A percentile compares a stretch with the other conserved stretches of the same genome.
Evolutionary conservation across 805 yeast genomes (phyloP).

Genomic region (Suhomyces canberraensis): DNA sequence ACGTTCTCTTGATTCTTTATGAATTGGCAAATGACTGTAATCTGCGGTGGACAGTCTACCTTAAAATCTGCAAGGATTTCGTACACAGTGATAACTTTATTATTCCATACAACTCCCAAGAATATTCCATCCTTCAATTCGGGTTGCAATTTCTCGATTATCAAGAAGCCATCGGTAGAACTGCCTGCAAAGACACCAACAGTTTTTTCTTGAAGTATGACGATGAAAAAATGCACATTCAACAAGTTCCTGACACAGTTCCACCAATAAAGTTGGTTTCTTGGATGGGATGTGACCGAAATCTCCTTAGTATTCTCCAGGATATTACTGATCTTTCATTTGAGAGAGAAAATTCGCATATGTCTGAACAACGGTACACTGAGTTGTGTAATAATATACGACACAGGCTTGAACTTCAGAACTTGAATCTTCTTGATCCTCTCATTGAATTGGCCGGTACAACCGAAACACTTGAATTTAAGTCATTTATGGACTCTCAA

Average conservation of each 20-base stretch:
- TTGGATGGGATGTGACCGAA: conserved; percentile 33
- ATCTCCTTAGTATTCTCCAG: conserved; percentile 21
- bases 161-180: conserved; percentile 26
- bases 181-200: conserved; percentile 26
- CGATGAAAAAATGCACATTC: conserved; percentile 7
- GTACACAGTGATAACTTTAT: conserved; percentile 15
- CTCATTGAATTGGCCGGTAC: conserved; percentile 2
- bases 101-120: conserved; percentile 18
- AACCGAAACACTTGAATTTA: not conserved
- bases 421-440: conserved; percentile 13
- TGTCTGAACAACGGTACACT: conserved; percentile 13
- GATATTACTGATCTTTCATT: conserved; percentile 33
- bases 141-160: conserved; percentile 23
- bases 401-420: conserved; percentile 12
- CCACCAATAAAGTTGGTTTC: conserved; percentile 14
- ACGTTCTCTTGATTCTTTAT: conserved; percentile 21
- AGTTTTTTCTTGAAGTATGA: conserved; percentile 18
- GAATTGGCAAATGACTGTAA: conserved; percentile 27
- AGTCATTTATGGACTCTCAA: conserved; percentile 6
- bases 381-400: conserved; percentile 15
- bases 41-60: conserved; percentile 19
- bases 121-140: conserved; percentile 18
- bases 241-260: not conserved
- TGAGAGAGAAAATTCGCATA: conserved; percentile 16
- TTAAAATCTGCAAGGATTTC: conserved; percentile 17